These are phyloP conservation scores for Ophiocordyceps robertsii DNA, from an alignment of 2,329 filamentous ascomycete species.

Conservation along the genomic window DNA sequence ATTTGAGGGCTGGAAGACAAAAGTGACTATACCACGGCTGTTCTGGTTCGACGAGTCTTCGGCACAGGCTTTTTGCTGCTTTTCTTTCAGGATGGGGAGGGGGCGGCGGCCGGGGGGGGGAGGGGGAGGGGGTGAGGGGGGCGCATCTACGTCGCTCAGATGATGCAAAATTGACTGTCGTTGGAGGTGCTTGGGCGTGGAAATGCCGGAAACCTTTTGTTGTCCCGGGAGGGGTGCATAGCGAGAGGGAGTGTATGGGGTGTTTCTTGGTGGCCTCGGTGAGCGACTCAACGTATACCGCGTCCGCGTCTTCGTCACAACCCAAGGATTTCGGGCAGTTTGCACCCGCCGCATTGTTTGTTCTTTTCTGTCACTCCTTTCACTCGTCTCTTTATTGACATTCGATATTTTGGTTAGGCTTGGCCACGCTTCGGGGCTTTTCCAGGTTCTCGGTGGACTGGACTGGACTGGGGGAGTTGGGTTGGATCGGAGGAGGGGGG, in stretches of 20 bases:
- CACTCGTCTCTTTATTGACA: background rate
- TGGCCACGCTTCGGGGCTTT: background rate
- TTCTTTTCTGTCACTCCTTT: background rate
- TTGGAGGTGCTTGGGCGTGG: conserved; percentile 10
- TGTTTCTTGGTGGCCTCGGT: conserved; percentile 11
- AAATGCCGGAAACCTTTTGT: conserved; percentile 29
- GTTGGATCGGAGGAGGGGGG: background rate
- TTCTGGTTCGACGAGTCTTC: conserved; percentile 20
- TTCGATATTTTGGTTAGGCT: background rate
- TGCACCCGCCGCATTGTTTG: background rate
- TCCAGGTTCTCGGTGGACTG: background rate
- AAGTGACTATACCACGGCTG: conserved; percentile 24
- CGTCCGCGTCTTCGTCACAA: conserved; percentile 5
- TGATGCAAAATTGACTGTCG: background rate
- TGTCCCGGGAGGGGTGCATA: conserved; percentile 26
- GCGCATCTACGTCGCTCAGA: conserved; percentile 4
- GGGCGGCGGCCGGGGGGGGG: conserved; percentile 13
- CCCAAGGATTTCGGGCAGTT: background rate
- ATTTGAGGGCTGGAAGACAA: conserved; percentile 25
- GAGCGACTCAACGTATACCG: conserved; percentile 17
- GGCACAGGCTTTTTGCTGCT: conserved; percentile 15
- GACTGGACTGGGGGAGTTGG: background rate
- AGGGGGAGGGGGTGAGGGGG: conserved; percentile 14
- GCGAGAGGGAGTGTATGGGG: conserved; percentile 17
- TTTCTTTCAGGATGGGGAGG: conserved; percentile 6